These are phyloP conservation scores for Wickerhamiella cacticola DNA, from an alignment of 805 yeast species.

Conservation along the genomic window DNA sequence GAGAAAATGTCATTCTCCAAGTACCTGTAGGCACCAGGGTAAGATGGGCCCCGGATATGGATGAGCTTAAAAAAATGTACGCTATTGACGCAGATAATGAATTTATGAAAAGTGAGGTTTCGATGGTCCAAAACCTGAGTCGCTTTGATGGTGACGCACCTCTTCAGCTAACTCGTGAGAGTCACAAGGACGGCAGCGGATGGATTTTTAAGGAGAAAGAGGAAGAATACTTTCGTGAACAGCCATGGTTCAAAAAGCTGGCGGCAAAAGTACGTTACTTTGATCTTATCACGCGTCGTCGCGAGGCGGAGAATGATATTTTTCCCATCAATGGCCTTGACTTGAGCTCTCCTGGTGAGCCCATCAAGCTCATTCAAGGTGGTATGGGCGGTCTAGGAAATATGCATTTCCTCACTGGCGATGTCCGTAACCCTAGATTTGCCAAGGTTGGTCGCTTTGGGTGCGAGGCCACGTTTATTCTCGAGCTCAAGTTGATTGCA, in stretches of 20 bases:
- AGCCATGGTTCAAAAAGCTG: conserved; percentile 55
- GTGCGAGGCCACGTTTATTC: conserved; percentile 50
- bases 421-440: conserved; percentile 81
- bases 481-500: conserved; percentile 81
- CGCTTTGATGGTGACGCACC: conserved; percentile 18
- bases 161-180: conserved; percentile 48
- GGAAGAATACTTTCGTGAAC: conserved; percentile 52
- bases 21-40: conserved; percentile 90
- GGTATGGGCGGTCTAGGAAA: conserved; percentile 95
- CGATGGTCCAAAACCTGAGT: conserved; percentile 19
- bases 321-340: conserved; percentile 81
- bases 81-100: conserved; percentile 21
- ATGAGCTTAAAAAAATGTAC: conserved; percentile 14
- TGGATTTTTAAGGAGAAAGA: conserved; percentile 80
- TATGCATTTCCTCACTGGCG: conserved; percentile 80
- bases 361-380: conserved; percentile 62
- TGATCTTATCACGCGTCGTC: conserved; percentile 45
- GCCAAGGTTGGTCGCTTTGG: conserved; percentile 69
- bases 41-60: conserved; percentile 40
- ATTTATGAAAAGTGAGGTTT: conserved; percentile 11
- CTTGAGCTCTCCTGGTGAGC: conserved; percentile 46
- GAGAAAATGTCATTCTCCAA: conserved; percentile 63
- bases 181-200: conserved; percentile 62
- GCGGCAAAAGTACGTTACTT: conserved; percentile 50
- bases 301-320: conserved; percentile 51